Evolutionary conservation across 1,284 basidiomycete species (phyloP).

Genomic region (Trichosporon sp.): DNA sequence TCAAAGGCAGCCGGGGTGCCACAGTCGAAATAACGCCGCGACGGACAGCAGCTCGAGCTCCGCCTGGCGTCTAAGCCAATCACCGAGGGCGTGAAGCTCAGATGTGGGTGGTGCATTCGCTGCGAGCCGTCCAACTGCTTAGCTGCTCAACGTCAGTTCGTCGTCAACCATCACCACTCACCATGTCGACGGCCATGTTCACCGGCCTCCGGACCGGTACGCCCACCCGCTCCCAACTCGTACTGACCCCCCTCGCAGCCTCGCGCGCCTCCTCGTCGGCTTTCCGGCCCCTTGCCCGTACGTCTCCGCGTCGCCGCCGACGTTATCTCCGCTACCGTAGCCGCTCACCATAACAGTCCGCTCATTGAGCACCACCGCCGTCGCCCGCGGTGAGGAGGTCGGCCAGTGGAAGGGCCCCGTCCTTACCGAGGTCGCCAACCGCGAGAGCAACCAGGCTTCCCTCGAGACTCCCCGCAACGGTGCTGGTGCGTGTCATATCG

Average conservation of each 20-base stretch:
- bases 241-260: slow-evolving; percentile 1
- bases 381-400: not conserved
- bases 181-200: slow-evolving; percentile 30
- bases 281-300: slow-evolving; percentile 30
- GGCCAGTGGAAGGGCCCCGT: slow-evolving; percentile 2
- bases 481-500: slow-evolving; percentile 60
- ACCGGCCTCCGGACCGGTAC: slow-evolving; percentile 34
- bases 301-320: slow-evolving; percentile 22
- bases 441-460: slow-evolving; percentile 73
- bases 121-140: not conserved
- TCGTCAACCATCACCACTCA: slow-evolving; percentile 10
- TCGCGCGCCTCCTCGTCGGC: slow-evolving; percentile 32
- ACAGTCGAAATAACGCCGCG: slow-evolving; percentile 3
- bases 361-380: slow-evolving; percentile 1
- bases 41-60: not conserved
- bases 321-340: not conserved
- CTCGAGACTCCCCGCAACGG: slow-evolving; percentile 83
- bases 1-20: not conserved
- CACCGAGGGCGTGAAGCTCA: not conserved
- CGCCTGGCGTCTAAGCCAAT: not conserved
- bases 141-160: slow-evolving; percentile 2
- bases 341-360: not conserved
- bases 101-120: slow-evolving; percentile 1
- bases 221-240: not conserved
- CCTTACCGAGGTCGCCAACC: slow-evolving; percentile 56